Base-by-base conservation (phyloP, 2,329 filamentous ascomycete genomes). In the Pseudogymnoascus sp. region DNA sequence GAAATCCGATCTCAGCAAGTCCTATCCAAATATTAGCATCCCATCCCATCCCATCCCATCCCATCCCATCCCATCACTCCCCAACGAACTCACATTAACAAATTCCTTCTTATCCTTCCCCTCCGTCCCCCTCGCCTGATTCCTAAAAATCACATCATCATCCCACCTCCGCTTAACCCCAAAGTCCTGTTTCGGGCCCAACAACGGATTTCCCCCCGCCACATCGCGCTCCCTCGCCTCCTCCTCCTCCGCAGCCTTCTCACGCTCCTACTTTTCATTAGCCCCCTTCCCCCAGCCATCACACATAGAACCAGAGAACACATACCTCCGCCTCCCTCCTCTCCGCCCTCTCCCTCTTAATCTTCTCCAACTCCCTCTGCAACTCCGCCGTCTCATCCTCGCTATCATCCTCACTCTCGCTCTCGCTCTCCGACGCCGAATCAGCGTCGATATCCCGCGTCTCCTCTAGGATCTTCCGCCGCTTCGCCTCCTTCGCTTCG, bases 121-220 rank as follows among this genome's bases (percentile, higher is more conserved):
- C 73, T 97, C 93, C 0, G 93, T 96, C 8, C 93, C 95, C 65
- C 95, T 84, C 35, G 93, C 95, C 78, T 99, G 95, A 76, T 99
- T 99, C 80, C 96, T 97, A 79, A 99, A 99, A 2, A 99, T 93
- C 11, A 99, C 95, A 74, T 99, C 95, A 71, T 99, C 95, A 70
- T 99, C 95, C 95, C 95, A 99, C 76, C 80, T 80, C 69, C 91
- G 81, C 82, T 96, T 97, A 72, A 97, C 87, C 64, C 88, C 92
- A 74, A 96, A 97, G 70, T 96, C 92, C 19, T 84, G 78, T 74
- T 90, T 90, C 61, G 73, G 69, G 0, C 82, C 74, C 64, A 99
- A 83, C 61, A 99, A 78, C 40, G 95, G 95, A 74, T 99, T 99
- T 6, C 95, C 95, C 44, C 90, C 80, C 36, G 95, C 93, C 71